phyloP scores from a whole-genome alignment of 2,329 filamentous ascomycete genomes.

The Paecilomyces niveus region DNA sequence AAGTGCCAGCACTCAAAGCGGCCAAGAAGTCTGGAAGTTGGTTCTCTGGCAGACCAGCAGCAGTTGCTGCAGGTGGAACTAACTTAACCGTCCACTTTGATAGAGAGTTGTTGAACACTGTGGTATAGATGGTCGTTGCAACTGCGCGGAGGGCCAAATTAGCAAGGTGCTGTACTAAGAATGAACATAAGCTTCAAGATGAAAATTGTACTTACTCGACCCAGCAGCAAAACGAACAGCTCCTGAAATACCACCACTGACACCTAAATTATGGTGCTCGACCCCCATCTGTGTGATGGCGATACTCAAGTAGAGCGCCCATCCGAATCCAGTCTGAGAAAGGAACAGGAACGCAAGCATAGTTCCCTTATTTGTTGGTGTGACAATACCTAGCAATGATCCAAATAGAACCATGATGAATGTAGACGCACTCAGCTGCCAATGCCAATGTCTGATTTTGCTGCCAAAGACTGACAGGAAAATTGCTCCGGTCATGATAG shows the following conservation, averaged over 20 bases:
- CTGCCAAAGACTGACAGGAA: constrained; percentile 36
- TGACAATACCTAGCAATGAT: constrained; percentile 37
- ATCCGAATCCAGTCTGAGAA: constrained; percentile 40
- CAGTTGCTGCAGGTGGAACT: constrained; percentile 27
- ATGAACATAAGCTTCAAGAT: not conserved
- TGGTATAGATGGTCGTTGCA: constrained; percentile 36
- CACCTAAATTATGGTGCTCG: constrained; percentile 42
- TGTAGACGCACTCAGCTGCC: constrained; percentile 38
- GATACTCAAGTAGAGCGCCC: constrained; percentile 43
- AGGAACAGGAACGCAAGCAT: constrained; percentile 45
- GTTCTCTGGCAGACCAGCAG: constrained; percentile 26
- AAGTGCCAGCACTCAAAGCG: constrained; percentile 13
- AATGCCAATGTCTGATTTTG: constrained; percentile 40
- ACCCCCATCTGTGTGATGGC: constrained; percentile 46
- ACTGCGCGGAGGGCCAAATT: constrained; percentile 14
- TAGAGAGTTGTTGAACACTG: constrained; percentile 34
- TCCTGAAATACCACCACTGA: constrained; percentile 37
- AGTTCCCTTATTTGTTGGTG: constrained; percentile 37
- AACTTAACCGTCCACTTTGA: constrained; percentile 21
- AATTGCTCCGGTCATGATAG: constrained; percentile 37
- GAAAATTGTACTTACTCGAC: constrained; percentile 13
- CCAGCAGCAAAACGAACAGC: constrained; percentile 40
- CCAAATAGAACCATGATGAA: constrained; percentile 45
- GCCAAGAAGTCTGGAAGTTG: constrained; percentile 23
- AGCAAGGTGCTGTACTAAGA: not conserved